These are phyloP conservation scores for Xylaria arbuscula DNA, from an alignment of 2,329 filamentous ascomycete genomes.

Conservation along the genomic window DNA sequence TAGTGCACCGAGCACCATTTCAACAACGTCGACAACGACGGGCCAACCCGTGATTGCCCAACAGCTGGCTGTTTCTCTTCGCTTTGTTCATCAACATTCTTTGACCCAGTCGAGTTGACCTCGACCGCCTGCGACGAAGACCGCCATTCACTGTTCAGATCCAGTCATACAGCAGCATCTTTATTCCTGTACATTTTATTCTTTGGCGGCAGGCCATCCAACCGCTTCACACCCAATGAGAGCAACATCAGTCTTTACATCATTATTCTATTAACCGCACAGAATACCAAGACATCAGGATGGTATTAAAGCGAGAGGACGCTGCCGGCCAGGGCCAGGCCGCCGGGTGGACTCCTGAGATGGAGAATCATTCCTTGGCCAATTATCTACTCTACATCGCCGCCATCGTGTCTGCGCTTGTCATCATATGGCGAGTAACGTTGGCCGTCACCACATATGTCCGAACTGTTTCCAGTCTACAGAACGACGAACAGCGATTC, in stretches of 20 bases:
- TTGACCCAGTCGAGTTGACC: slow-evolving; percentile 43
- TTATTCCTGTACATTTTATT: slow-evolving; percentile 24
- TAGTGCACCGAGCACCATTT: slow-evolving; percentile 14
- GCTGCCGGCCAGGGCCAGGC: slow-evolving; percentile 45
- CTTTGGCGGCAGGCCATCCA: slow-evolving; percentile 8
- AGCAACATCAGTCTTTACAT: not conserved
- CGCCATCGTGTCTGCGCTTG: slow-evolving; percentile 68
- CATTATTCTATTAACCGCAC: not conserved
- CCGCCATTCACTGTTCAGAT: slow-evolving; percentile 26
- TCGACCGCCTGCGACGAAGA: slow-evolving; percentile 31
- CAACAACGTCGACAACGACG: slow-evolving; percentile 6
- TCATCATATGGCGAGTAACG: slow-evolving; percentile 74
- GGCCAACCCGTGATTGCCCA: slow-evolving; percentile 19
- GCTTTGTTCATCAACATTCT: slow-evolving; percentile 36
- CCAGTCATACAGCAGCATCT: slow-evolving; percentile 25
- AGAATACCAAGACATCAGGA: slow-evolving; percentile 20
- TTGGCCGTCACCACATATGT: slow-evolving; percentile 73
- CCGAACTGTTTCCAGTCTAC: slow-evolving; percentile 78
- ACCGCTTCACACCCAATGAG: not conserved
- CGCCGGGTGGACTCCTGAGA: slow-evolving; percentile 51
- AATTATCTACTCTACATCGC: slow-evolving; percentile 73
- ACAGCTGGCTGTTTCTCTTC: slow-evolving; percentile 45
- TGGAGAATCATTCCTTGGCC: slow-evolving; percentile 66
- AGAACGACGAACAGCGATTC: slow-evolving; percentile 82
- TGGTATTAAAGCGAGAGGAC: slow-evolving; percentile 33